phyloP scores from a whole-genome alignment of 371 early-diverging fungal species.

The Mortierella sp. region DNA sequence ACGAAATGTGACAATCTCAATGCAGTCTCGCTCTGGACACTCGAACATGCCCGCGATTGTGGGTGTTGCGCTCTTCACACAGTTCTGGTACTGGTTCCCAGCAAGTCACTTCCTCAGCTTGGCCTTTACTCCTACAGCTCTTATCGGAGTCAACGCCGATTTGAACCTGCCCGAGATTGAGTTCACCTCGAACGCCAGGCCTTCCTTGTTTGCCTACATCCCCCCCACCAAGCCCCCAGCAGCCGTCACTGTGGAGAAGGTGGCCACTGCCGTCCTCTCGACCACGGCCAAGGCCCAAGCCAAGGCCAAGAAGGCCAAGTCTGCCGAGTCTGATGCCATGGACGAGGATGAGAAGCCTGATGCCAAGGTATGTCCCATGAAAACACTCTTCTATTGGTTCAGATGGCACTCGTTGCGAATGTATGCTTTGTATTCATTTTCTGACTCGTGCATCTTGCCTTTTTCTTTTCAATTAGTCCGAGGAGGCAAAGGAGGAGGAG shows the following conservation, averaged over 20 bases:
- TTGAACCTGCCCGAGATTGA: conserved; percentile 91
- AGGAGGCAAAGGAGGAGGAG: conserved; percentile 64
- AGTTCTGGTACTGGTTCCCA: conserved; percentile 99
- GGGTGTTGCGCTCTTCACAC: conserved; percentile 97
- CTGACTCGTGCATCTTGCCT: background rate
- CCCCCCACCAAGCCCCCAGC: conserved; percentile 82
- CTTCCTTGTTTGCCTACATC: conserved; percentile 95
- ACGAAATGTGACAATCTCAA: conserved; percentile 95
- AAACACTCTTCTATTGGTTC: background rate
- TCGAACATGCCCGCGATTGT: conserved; percentile 95
- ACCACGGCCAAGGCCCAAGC: conserved; percentile 96
- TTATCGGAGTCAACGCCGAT: conserved; percentile 94
- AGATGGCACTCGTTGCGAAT: too few species aligned
- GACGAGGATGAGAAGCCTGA: conserved; percentile 62
- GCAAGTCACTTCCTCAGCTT: conserved; percentile 95
- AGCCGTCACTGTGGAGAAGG: conserved; percentile 74
- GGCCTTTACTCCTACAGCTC: conserved; percentile 94
- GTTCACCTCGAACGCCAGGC: conserved; percentile 86
- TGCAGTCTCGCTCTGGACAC: conserved; percentile 92
- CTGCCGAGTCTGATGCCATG: conserved; percentile 71
- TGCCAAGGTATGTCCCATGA: conserved; percentile 31
- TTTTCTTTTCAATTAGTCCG: conserved; percentile 17
- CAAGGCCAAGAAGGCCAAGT: conserved; percentile 87
- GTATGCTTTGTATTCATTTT: background rate
- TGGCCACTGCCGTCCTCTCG: conserved; percentile 95